phyloP scores from a whole-genome alignment of 179 eudicot genomes.

The Silene coronaria region DNA sequence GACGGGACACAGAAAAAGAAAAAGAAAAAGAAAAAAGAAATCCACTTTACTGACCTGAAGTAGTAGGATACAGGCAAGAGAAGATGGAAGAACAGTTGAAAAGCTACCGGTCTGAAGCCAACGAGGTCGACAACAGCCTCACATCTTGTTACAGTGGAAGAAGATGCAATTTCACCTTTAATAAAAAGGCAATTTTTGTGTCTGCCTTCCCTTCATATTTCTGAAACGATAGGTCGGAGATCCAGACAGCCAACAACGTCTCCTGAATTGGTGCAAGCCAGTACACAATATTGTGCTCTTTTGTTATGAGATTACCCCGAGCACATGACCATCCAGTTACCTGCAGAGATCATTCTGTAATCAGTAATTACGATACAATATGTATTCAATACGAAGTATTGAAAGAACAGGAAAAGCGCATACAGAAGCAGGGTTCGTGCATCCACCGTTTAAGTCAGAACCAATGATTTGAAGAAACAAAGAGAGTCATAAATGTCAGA shows the following conservation, averaged over 20 bases:
- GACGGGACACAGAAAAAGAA: too few relatives aligned
- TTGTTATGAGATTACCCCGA: conserved; percentile 70
- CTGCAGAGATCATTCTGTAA: conserved; percentile 27
- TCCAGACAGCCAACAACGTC: conserved; percentile 69
- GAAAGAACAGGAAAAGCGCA: conserved; percentile 23
- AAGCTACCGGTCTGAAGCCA: neutral
- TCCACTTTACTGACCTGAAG: too few relatives aligned
- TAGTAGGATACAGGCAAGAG: too few relatives aligned
- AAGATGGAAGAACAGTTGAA: neutral
- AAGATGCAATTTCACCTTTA: conserved; percentile 3
- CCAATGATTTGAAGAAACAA: conserved; percentile 56
- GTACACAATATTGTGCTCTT: conserved; percentile 74
- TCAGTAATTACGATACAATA: neutral
- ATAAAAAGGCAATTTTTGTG: neutral
- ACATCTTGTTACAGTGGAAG: conserved; percentile 11
- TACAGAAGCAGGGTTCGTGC: conserved; percentile 96
- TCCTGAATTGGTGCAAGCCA: conserved; percentile 92
- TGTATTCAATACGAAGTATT: neutral
- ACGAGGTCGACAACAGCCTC: neutral
- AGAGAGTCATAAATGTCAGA: conserved; percentile 52
- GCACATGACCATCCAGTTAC: conserved; percentile 88
- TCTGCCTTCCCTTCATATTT: conserved; percentile 29
- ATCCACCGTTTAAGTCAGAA: conserved; percentile 79
- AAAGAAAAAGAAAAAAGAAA: too few relatives aligned
- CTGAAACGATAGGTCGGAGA: conserved; percentile 36